Conservation (phyloP, 2,329 filamentous ascomycete species). For the Dactylellina sp. region DNA sequence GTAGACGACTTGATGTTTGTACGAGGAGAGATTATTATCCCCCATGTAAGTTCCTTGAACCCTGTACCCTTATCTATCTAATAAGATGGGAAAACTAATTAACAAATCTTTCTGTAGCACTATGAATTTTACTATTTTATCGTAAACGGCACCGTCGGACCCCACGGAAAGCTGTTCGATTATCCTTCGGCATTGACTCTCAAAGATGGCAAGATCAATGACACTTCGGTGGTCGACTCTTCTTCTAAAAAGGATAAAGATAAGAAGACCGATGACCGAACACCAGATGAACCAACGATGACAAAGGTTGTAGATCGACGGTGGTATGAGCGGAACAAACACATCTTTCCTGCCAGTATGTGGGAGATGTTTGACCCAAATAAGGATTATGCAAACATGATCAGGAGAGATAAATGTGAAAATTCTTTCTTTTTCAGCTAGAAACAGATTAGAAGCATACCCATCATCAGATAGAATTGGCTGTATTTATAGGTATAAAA, state of each 20-base stretch:
- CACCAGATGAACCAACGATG: constrained; percentile 76
- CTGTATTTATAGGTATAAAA: constrained; percentile 1
- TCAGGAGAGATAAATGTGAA: constrained; percentile 84
- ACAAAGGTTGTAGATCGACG: constrained; percentile 96
- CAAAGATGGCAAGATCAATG: constrained; percentile 51
- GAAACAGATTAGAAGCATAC: constrained; percentile 56
- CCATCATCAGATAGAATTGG: not conserved
- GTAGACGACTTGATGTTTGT: constrained; percentile 97
- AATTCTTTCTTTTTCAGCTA: constrained; percentile 90
- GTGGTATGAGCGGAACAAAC: constrained; percentile 98
- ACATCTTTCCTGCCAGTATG: constrained; percentile 94
- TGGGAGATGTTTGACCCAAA: constrained; percentile 96
- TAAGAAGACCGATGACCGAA: constrained; percentile 71
- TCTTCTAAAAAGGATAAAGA: constrained; percentile 60
- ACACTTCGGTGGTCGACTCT: constrained; percentile 6
- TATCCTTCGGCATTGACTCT: constrained; percentile 66
- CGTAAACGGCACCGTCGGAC: constrained; percentile 82
- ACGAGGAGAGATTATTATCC: constrained; percentile 87
- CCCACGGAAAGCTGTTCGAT: constrained; percentile 80
- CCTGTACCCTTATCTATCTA: not conserved
- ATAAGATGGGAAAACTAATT: constrained; percentile 3
- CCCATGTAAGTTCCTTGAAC: constrained; percentile 76
- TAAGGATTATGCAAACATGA: constrained; percentile 81
- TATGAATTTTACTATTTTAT: constrained; percentile 98
- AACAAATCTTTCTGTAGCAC: constrained; percentile 71